phyloP scores from a whole-genome alignment of 78 protist genomes.

The Corallochytrium limacisporum region DNA sequence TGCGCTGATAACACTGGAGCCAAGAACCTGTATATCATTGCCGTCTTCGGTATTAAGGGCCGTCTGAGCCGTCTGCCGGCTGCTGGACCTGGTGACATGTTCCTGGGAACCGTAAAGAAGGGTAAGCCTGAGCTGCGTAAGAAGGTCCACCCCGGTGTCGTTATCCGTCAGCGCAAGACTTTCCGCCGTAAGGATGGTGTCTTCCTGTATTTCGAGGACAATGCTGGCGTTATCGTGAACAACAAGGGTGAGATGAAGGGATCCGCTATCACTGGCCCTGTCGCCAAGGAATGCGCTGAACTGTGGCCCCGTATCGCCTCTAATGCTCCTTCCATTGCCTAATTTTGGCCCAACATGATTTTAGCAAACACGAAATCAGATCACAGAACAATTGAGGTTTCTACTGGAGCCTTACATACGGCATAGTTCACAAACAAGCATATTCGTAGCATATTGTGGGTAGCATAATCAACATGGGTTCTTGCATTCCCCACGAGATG shows the following conservation, averaged over 20 bases:
- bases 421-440: too few relatives aligned
- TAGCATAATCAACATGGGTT: too few relatives aligned
- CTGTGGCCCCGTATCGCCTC: constrained; percentile 94
- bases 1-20: constrained; percentile 99
- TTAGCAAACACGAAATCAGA: too few relatives aligned
- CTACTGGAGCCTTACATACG: too few relatives aligned
- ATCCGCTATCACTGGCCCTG: constrained; percentile 96
- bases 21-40: constrained; percentile 95
- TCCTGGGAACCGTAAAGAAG: constrained; percentile 94
- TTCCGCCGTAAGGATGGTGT: constrained; percentile 89
- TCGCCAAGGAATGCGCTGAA: constrained; percentile 98
- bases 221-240: constrained; percentile 98
- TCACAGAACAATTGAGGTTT: too few relatives aligned
- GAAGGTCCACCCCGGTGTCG: constrained; percentile 79
- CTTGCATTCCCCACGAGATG: too few relatives aligned
- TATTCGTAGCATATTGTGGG: too few relatives aligned
- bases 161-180: constrained; percentile 93
- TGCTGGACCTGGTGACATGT: constrained; percentile 93
- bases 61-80: constrained; percentile 80
- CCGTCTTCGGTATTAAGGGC: constrained; percentile 78
- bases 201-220: constrained; percentile 95
- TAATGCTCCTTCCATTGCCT: too few relatives aligned
- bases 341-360: too few relatives aligned
- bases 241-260: constrained; percentile 99
- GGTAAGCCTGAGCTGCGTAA: constrained; percentile 97